Evolutionary conservation across 441 rosid species (phyloP), one percentile per base, ranked within the genome.

Genomic region (Erodium texanum): DNA sequence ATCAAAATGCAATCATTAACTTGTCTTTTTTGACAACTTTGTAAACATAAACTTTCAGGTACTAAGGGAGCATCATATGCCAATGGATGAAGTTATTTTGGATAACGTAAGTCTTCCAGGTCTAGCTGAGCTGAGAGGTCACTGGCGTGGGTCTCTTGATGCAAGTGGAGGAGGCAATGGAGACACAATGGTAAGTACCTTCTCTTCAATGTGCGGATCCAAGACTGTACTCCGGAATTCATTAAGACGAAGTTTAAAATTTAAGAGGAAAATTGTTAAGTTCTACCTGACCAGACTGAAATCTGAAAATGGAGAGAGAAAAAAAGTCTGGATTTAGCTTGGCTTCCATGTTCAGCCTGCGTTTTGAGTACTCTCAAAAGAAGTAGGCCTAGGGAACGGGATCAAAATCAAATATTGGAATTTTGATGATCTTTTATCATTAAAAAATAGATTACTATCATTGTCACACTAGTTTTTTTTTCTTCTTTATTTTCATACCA

Each of bases 101-200:
- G 96, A 92, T 78, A 97, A 87, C 73, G 59, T 82, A 70, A 85
- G 83, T 78, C 93, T 95, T 72, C 99, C 96, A 68, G 99, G 95
- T 80, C 85, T 95, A 73, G 91, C 96, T 73, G 99, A 95, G 81
- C 90, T 95, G 45, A 87, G 78, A 82, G 99, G 98, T 66, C 85
- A 76, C 62, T 95, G 99, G 98, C 96, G 77, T 80, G 97, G 97
- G 72, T 95, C 98, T 66, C 85, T 95, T 72, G 99, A 90, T 78
- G 98, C 99, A 69, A 92, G 97, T 76, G 99, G 99, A 71, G 99
- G 99, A 82, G 99, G 98, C 87, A 95, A 95, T 76, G 99, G 99
- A 64, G 99, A 95, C 79, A 95, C 98, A 16, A 86, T 86, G 92
- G 99, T 95, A 85, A 71, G 38, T 67, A 64, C 70, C 50, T 70